Base-by-base conservation (phyloP, 2,329 filamentous ascomycete genomes). In the Sarocladium brachiariae region DNA sequence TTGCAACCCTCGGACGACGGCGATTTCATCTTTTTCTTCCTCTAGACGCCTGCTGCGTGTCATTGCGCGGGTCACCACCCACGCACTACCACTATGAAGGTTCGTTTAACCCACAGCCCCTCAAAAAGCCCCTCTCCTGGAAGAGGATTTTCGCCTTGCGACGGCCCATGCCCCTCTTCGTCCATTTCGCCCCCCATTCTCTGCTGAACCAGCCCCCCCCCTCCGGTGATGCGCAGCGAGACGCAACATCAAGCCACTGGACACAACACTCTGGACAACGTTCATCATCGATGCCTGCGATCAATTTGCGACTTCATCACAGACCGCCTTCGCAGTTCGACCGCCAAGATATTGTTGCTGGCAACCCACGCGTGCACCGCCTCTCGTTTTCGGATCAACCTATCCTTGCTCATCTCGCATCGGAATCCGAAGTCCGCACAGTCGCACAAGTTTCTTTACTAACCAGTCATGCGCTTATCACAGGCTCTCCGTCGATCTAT, bases 401-500 rank as follows among this genome's bases (percentile, higher is more conserved):
- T 31, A 13, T 4, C 24, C 25, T 25, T 4, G 9, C 3, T 33
- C 9, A 33, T 9, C 5, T 11, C 24, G n/a, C 43, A 47, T 47
- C 24, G 24, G 14, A 18, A 31, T 37, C 46, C 24, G 3, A 3
- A 24, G 24, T 31, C 11, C 13, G 7, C 19, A 27, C 13, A 9
- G 16, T 43, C 23, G 23, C 23, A 25, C 5, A 43, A n/a, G 11
- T 16, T 6, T 11, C 8, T 43, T 27, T 7, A n/a, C 46, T 49
- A 18, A 49, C 31, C 62, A 35, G 16, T 19, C 27, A 71, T 72
- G 67, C 68, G 68, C 62, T 60, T 69, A 35, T 57, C 75, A 45
- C 72, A 89, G 86, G 85, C 84, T 66, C 80, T 96, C 70, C 82
- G 90, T 67, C 81, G 89, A 71, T 95, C 89, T 55, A 86, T 95